A percentile compares a stretch with the other conserved stretches of the same genome.
Evolutionary conservation across 768 basidiomycete genomes (phyloP).

Genomic region (Rhodotorula kratochvilovae): DNA sequence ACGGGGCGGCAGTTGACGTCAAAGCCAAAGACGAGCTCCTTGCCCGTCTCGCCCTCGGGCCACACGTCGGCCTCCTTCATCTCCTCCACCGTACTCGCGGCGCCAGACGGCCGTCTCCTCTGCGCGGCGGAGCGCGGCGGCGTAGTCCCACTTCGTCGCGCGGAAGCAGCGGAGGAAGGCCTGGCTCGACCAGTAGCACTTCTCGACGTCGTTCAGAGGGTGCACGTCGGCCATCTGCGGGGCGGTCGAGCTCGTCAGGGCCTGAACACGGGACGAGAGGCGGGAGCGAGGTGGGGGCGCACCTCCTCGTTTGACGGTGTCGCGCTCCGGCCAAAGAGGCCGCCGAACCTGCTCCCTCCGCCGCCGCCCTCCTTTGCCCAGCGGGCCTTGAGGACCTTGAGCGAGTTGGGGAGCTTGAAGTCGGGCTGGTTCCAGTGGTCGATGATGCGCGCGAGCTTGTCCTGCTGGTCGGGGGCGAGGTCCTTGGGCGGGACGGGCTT

Average conservation of each 20-base stretch:
- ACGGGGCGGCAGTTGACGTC: constrained; percentile 55
- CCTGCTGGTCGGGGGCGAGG: constrained; percentile 30
- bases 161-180: constrained; percentile 64
- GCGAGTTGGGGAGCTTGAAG: constrained; percentile 29
- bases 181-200: constrained; percentile 39
- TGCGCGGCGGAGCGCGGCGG: constrained; percentile 59
- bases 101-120: constrained; percentile 75
- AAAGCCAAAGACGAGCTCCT: constrained; percentile 71
- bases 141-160: constrained; percentile 66
- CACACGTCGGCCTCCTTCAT: constrained; percentile 64
- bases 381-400: constrained; percentile 45
- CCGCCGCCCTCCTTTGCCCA: constrained; percentile 11
- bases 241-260: neutral
- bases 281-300: neutral
- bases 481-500: constrained; percentile 15
- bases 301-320: constrained; percentile 5
- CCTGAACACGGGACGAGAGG: neutral
- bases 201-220: constrained; percentile 35
- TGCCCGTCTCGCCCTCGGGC: constrained; percentile 75
- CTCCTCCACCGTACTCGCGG: constrained; percentile 67
- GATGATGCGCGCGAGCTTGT: constrained; percentile 35
- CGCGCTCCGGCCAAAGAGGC: constrained; percentile 11
- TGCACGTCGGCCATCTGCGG: constrained; percentile 3
- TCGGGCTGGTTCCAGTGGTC: constrained; percentile 32
- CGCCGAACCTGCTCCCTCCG: constrained; percentile 1